A percentile compares a stretch with the other conserved stretches of the same genome.
Evolutionary conservation across 2,329 filamentous ascomycete species (phyloP).

Genomic region (Trichoderma sp.): DNA sequence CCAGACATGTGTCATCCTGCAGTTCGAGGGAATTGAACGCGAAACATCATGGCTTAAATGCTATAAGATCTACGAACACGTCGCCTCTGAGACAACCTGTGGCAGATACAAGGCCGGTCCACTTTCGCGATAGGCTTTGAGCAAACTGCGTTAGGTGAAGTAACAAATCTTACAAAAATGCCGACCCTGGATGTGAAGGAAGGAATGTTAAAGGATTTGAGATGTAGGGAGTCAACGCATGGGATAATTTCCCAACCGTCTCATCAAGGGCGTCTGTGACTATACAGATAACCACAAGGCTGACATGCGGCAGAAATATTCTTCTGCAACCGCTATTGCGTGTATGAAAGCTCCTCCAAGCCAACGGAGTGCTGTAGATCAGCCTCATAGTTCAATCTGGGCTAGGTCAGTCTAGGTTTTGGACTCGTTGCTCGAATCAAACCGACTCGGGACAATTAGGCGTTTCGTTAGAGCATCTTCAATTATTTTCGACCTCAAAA

Average conservation of each 20-base stretch:
- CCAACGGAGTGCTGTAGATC: neutral
- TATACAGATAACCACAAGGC: constrained; percentile 42
- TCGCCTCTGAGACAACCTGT: neutral
- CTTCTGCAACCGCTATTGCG: constrained; percentile 19
- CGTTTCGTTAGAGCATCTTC: neutral
- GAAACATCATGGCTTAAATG: neutral
- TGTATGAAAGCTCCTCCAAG: constrained; percentile 1
- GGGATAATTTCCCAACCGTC: constrained; percentile 32
- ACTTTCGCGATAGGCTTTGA: neutral
- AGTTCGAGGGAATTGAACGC: neutral
- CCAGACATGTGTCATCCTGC: neutral
- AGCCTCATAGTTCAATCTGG: neutral
- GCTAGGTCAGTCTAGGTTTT: neutral
- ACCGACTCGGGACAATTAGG: neutral
- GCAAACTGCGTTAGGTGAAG: neutral
- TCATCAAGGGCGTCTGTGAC: constrained; percentile 37
- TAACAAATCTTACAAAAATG: neutral
- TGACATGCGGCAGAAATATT: constrained; percentile 31
- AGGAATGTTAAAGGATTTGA: constrained; percentile 30
- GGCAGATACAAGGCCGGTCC: neutral
- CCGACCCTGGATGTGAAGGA: constrained; percentile 31
- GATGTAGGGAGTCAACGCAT: constrained; percentile 32
- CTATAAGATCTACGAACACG: neutral
- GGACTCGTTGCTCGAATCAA: neutral
- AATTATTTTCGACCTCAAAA: neutral